Percentiles rank a stretch among this genome's conserved stretches.
Evolutionary conservation across 257 asterid species (phyloP).

Genomic region (Petrea volubilis): DNA sequence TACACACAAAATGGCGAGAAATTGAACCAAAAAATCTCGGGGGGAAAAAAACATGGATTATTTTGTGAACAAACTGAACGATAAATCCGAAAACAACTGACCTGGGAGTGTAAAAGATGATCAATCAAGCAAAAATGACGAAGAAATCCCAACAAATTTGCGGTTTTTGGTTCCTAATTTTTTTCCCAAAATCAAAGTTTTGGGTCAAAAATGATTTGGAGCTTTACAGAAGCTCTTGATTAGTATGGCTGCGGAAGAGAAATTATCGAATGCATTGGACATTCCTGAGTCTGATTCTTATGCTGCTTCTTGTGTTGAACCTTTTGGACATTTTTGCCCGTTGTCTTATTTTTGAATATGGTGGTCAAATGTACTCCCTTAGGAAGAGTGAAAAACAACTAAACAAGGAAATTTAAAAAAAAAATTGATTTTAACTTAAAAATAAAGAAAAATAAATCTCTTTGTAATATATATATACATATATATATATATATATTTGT

Average conservation of each 20-base stretch:
- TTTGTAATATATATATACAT: too few relatives aligned
- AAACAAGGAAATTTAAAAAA: background rate
- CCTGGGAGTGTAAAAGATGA: constrained; percentile 30
- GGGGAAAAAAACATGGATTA: constrained; percentile 4
- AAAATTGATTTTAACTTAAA: too few relatives aligned
- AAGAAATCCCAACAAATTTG: constrained; percentile 18
- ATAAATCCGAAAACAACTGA: constrained; percentile 9
- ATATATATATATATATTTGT: too few relatives aligned
- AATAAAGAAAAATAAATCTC: too few relatives aligned
- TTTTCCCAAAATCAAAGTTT: background rate
- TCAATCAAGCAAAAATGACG: constrained; percentile 10
- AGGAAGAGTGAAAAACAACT: background rate
- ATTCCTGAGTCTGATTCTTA: background rate
- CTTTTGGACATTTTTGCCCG: background rate
- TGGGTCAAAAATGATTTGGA: constrained; percentile 23
- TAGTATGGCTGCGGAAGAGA: constrained; percentile 9
- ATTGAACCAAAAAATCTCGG: background rate
- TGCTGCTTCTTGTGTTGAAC: constrained; percentile 24
- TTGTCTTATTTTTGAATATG: background rate
- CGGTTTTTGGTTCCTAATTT: background rate
- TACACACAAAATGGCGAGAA: background rate
- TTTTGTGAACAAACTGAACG: background rate
- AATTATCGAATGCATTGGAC: constrained; percentile 11
- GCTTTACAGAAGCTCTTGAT: background rate
- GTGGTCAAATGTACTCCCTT: background rate